Base-by-base conservation (phyloP, 495 filamentous ascomycete species). In the Podospora pseudoanserina region DNA sequence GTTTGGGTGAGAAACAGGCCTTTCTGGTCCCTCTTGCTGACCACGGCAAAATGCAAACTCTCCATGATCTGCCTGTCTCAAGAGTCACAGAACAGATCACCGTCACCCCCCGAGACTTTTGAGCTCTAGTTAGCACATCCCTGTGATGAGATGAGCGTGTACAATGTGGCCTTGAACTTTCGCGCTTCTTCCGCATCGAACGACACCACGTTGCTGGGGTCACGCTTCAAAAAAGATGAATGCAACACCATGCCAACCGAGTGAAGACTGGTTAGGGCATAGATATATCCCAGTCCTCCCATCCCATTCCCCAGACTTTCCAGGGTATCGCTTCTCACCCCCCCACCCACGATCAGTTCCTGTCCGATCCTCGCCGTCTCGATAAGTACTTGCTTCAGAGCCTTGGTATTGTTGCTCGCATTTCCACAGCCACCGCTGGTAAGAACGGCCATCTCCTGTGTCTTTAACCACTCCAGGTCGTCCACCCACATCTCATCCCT, bases 341-440 rank as follows among this genome's bases (percentile, higher is more conserved):
- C 81, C 3, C 81, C 81, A 0, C 81, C 81, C 20, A 80, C 74
- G 32, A 83, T 72, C 23, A 82, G 69, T 67, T 83, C 76, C 2
- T 79, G 57, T 26, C 55, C 65, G 9, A 53, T 20, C 0, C 34
- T 15, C 44, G 66, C 56, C 11, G 72, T 74, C 49, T 27, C 67
- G 6, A 59, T 20, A 15, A 77, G 71, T 13, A 83, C 71, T 11
- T 27, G 56, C 16, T 66, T 73, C 54, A 83, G 66, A 58, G 65
- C 68, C 27, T 59, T 60, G 20, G 73, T 7, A 58, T 82, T 77
- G 5, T 73, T 60, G 49, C 65, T 54, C 6, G 79, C 79, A 54
- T 71, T 63, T 13, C 80, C 79, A 54, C 67, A 44, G 13, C 80
- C 80, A 4, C 80, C 81, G 0, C 79, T 80, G 18, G 80, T 83